Percentiles rank a stretch among this genome's conserved stretches.
These are phyloP conservation scores for Aspergillus sp. DNA, from an alignment of 2,329 filamentous ascomycete species.

Conservation along the genomic window DNA sequence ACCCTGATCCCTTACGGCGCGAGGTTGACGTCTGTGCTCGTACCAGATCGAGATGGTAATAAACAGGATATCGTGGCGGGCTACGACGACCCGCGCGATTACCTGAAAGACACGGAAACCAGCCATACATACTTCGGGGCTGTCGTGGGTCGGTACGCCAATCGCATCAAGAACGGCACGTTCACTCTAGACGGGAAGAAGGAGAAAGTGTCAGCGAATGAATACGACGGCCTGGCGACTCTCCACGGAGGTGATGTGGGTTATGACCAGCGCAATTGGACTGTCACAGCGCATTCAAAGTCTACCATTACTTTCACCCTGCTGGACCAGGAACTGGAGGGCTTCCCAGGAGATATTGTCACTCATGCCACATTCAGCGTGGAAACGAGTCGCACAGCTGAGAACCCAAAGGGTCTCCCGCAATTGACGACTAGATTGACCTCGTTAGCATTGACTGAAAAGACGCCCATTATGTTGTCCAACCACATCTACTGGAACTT, in stretches of 20 bases:
- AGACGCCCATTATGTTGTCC: conserved; percentile 44
- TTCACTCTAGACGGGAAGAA: conserved; percentile 42
- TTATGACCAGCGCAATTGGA: conserved; percentile 45
- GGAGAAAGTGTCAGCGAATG: conserved; percentile 45
- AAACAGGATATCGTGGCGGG: conserved; percentile 44
- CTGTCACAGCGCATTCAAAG: conserved; percentile 34
- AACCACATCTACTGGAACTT: conserved; percentile 48
- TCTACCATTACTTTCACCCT: conserved; percentile 41
- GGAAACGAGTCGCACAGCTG: conserved; percentile 24
- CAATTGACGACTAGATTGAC: conserved; percentile 39
- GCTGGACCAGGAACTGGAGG: conserved; percentile 35
- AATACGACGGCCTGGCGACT: conserved; percentile 44
- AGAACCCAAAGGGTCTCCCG: conserved; percentile 35
- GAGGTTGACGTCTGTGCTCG: conserved; percentile 39
- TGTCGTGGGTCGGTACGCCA: conserved; percentile 46
- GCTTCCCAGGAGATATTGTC: conserved; percentile 42
- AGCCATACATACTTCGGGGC: conserved; percentile 43
- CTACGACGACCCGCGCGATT: conserved; percentile 41
- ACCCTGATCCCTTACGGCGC: conserved; percentile 43
- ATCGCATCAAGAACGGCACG: conserved; percentile 50
- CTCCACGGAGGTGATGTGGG: conserved; percentile 45
- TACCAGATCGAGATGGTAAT: conserved; percentile 44
- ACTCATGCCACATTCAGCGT: conserved; percentile 41
- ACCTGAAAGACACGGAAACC: conserved; percentile 39
- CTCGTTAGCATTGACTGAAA: conserved; percentile 37